These are phyloP conservation scores for Zalerion maritima DNA, from an alignment of 495 filamentous ascomycete species.

Conservation along the genomic window DNA sequence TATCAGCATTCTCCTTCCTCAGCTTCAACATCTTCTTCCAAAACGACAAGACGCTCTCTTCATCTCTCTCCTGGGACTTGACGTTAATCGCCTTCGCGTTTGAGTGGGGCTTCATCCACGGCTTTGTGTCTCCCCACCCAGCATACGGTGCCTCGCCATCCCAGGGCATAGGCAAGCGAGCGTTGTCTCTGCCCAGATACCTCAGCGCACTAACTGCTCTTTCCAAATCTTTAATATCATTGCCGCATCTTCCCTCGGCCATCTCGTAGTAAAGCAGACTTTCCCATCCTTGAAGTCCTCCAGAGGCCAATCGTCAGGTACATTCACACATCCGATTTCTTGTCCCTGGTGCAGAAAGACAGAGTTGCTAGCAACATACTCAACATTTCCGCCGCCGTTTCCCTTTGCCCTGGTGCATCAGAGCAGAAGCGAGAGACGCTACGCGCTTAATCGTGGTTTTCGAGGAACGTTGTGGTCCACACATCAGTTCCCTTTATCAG, in stretches of 20 bases:
- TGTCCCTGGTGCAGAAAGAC: conserved; percentile 59
- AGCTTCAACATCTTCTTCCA: conserved; percentile 28
- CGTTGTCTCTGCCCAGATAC: conserved; percentile 43
- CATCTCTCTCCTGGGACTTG: conserved; percentile 20
- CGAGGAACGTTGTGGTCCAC: conserved; percentile 59
- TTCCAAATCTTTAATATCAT: conserved; percentile 19
- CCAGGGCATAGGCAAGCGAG: conserved; percentile 51
- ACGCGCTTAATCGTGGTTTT: conserved; percentile 60
- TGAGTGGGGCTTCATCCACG: conserved; percentile 42
- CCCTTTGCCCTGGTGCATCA: conserved; percentile 30
- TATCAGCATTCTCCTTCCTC: conserved; percentile 35
- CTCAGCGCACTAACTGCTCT: conserved; percentile 25
- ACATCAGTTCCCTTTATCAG: conserved; percentile 55
- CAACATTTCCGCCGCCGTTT: conserved; percentile 44
- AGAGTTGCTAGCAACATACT: conserved; percentile 42
- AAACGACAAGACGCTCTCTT: conserved; percentile 26
- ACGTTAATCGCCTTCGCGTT: conserved; percentile 30
- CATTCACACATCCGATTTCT: conserved; percentile 54
- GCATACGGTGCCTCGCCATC: conserved; percentile 35
- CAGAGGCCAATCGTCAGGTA: conserved; percentile 42
- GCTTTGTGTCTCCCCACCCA: conserved; percentile 13
- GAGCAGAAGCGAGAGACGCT: conserved; percentile 44
- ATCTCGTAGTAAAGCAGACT: conserved; percentile 42
- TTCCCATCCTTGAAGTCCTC: conserved; percentile 53
- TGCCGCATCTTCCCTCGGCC: conserved; percentile 12